Percentiles rank a stretch among this genome's conserved stretches.
These are phyloP conservation scores for Leccinum arenicola DNA, from an alignment of 768 basidiomycete genomes.

Conservation along the genomic window DNA sequence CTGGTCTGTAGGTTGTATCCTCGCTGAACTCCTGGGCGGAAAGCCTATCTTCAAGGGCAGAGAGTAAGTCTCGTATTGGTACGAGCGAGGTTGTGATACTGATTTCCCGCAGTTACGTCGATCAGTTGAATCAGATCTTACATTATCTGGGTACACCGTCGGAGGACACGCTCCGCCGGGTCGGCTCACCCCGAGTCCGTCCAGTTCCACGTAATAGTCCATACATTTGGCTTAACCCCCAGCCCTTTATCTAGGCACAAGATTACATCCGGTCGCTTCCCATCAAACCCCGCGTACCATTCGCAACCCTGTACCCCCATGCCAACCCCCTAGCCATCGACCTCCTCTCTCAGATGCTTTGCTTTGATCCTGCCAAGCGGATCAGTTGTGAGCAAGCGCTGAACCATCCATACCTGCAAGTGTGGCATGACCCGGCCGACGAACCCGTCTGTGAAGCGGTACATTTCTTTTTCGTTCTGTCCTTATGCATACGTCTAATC, in stretches of 20 bases:
- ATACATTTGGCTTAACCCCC: neutral
- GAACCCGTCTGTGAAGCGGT: conserved; percentile 85
- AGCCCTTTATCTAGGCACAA: conserved; percentile 63
- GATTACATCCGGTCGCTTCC: conserved; percentile 98
- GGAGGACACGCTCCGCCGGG: conserved; percentile 93
- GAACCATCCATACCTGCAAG: conserved; percentile 90
- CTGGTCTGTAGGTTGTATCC: conserved; percentile 95
- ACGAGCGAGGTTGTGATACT: neutral
- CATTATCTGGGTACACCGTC: conserved; percentile 98
- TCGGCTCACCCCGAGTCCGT: conserved; percentile 89
- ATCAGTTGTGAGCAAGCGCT: conserved; percentile 96
- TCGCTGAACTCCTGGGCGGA: conserved; percentile 88
- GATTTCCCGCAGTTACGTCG: conserved; percentile 71
- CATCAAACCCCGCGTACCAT: conserved; percentile 92
- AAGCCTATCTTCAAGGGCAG: conserved; percentile 97
- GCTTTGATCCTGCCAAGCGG: conserved; percentile 95
- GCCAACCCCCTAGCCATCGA: conserved; percentile 95
- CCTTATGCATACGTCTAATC: neutral
- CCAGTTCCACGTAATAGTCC: neutral
- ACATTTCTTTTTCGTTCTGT: conserved; percentile 18
- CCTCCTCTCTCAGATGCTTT: conserved; percentile 84
- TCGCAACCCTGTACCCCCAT: conserved; percentile 87
- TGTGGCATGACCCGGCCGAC: conserved; percentile 98
- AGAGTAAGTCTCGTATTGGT: conserved; percentile 58
- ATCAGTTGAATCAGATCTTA: conserved; percentile 96